Conservation (phyloP, 768 basidiomycete species). For the Lactifluus subvellereus region DNA sequence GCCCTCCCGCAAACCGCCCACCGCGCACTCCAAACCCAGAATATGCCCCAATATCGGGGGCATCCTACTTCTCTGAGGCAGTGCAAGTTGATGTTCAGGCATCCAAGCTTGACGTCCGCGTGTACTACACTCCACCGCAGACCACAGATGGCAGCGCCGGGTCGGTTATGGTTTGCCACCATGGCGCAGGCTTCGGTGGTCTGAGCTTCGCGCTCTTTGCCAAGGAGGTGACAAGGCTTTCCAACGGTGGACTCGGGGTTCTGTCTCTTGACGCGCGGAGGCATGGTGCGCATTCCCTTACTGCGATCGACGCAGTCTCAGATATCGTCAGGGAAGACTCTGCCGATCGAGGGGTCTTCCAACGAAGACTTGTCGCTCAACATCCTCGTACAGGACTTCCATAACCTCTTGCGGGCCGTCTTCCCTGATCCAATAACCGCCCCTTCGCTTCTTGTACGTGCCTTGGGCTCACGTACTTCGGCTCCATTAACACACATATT, state of each 20-base stretch:
- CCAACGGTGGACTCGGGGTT: constrained; percentile 71
- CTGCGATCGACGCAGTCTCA: constrained; percentile 8
- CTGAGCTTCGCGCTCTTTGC: constrained; percentile 88
- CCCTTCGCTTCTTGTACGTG: constrained; percentile 69
- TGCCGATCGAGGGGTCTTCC: constrained; percentile 34
- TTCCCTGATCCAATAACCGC: constrained; percentile 59
- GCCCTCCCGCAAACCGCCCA: constrained; percentile 51
- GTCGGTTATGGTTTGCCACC: constrained; percentile 85
- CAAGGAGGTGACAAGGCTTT: constrained; percentile 59
- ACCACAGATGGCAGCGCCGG: constrained; percentile 37
- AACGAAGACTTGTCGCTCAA: constrained; percentile 64
- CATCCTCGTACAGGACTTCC: constrained; percentile 66
- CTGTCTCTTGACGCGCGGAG: constrained; percentile 77
- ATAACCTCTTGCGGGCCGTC: constrained; percentile 58
- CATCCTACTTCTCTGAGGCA: constrained; percentile 73
- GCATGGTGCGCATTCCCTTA: constrained; percentile 57
- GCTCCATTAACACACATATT: background rate
- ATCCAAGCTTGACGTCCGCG: constrained; percentile 61
- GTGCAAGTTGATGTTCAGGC: constrained; percentile 64
- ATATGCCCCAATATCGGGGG: constrained; percentile 74
- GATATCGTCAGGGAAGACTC: constrained; percentile 58
- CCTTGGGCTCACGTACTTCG: background rate
- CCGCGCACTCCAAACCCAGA: constrained; percentile 47
- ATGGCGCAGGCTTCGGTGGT: constrained; percentile 90
- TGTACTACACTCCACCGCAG: constrained; percentile 77